Base-by-base conservation (phyloP, 208 protist species). In the Wallacemonas sp. region DNA sequence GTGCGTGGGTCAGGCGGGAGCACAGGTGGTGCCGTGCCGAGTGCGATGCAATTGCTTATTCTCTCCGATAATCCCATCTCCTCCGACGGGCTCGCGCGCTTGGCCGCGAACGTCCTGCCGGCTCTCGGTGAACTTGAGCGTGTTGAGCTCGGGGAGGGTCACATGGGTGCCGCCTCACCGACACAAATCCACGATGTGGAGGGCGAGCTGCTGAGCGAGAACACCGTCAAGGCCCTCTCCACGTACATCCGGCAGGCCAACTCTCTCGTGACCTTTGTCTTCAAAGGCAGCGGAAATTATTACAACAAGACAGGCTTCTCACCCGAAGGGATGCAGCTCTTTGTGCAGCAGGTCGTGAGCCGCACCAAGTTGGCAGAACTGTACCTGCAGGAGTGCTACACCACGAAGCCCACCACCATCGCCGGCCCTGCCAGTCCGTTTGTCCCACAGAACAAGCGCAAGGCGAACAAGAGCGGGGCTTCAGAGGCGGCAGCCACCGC, bases 361-460 rank as follows among this genome's bases (percentile, higher is more conserved):
- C 33, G 55, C 45, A 72, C 62, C 33, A 36, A 53, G 9, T 60
- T 86, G 17, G 54, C 61, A 45, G 60, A 71, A 49, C 70, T 86
- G 11, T 82, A 70, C 56, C 44, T 86, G 62, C 75, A 82, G 55
- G 73, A 82, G 22, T 86, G 80, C 46, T 86, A 73, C 67, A 82
- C 51, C 28, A 82, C 80, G 8, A 81, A 75, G 62, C 68, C 70
- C 0, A 51, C 15, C 0, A 34, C 61, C 41, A n/a, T 59, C 0
- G 70, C 65, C 19, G 41, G 45, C 21, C 45, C 74, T 0, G 28
- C 66, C 9, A 70, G 68, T 27, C 41, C 61, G 22, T 68, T 65
- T 36, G 62, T 66, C 14, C 67, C 60, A 17, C 28, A 27, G 19
- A 33, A 9, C 4, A 49, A 62, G 38, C 38, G 19, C 28, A 49